Conservation (phyloP, 345 rosid genomes). For the Ceriops zippeliana region DNA sequence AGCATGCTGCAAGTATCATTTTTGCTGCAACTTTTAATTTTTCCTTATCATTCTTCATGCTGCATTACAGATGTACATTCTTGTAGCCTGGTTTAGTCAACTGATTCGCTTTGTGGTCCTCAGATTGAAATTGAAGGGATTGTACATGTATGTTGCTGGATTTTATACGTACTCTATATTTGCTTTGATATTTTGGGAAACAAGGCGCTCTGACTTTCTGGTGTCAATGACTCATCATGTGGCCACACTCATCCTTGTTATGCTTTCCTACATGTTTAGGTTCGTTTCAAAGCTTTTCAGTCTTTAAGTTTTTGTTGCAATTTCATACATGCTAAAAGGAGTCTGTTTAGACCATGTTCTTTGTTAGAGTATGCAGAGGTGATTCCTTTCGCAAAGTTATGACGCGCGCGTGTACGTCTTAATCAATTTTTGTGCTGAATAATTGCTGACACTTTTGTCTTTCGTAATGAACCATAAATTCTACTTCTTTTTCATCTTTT, state of each 20-base stretch:
- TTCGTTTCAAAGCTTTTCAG: constrained; percentile 17
- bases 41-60: not conserved
- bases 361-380: not conserved
- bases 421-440: no score
- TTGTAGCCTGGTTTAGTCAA: constrained; percentile 8
- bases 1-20: not conserved
- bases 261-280: constrained; percentile 68
- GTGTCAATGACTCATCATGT: constrained; percentile 80
- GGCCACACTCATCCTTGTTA: constrained; percentile 47
- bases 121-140: constrained; percentile 66
- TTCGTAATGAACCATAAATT: not conserved
- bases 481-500: constrained; percentile 2
- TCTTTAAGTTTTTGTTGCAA: not conserved
- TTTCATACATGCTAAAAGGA: not conserved
- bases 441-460: not conserved
- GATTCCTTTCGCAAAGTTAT: not conserved
- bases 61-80: not conserved
- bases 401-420: no score
- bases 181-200: constrained; percentile 86
- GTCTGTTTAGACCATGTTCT: constrained; percentile 4
- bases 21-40: not conserved
- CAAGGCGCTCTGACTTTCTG: constrained; percentile 62
- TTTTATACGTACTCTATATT: constrained; percentile 73
- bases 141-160: constrained; percentile 73
- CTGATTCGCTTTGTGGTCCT: constrained; percentile 14